Percentiles rank a stretch among this genome's conserved stretches.
Evolutionary conservation across 164 flowering plant species (phyloP).

Genomic region (Aristolochia contorta): DNA sequence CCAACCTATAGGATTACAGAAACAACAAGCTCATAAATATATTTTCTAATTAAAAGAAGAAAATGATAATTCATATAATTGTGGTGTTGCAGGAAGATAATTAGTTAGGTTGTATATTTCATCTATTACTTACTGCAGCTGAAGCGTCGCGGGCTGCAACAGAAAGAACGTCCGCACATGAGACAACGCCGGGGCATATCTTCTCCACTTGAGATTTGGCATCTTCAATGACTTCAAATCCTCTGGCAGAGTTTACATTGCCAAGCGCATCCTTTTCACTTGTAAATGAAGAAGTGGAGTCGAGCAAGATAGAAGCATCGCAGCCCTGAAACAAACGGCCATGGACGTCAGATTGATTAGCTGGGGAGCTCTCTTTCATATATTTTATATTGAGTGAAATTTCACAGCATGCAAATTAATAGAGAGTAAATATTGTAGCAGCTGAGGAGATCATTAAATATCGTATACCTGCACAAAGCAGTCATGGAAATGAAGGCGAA

Average conservation of each 20-base stretch:
- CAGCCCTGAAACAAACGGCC: no score
- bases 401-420: no score
- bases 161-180: slow-evolving; percentile 30
- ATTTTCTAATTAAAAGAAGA: no score
- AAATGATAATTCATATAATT: no score
- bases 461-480: slow-evolving; percentile 17
- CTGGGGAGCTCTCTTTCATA: no score
- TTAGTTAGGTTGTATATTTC: no score
- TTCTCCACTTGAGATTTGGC: slow-evolving; percentile 24
- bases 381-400: no score
- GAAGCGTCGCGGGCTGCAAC: slow-evolving; percentile 18
- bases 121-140: slow-evolving; percentile 5
- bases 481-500: slow-evolving; percentile 16
- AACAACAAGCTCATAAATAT: no score
- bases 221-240: slow-evolving; percentile 25
- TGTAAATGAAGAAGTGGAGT: slow-evolving; percentile 16
- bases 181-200: slow-evolving; percentile 22
- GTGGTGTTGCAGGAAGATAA: no score
- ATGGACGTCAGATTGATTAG: no score
- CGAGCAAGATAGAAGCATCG: slow-evolving; percentile 28
- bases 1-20: not conserved
- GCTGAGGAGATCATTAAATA: no score
- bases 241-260: slow-evolving; percentile 22
- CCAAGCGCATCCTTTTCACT: slow-evolving; percentile 25
- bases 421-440: no score